Base-by-base conservation (phyloP, 495 filamentous ascomycete species). In the Xylaria acuta region DNA sequence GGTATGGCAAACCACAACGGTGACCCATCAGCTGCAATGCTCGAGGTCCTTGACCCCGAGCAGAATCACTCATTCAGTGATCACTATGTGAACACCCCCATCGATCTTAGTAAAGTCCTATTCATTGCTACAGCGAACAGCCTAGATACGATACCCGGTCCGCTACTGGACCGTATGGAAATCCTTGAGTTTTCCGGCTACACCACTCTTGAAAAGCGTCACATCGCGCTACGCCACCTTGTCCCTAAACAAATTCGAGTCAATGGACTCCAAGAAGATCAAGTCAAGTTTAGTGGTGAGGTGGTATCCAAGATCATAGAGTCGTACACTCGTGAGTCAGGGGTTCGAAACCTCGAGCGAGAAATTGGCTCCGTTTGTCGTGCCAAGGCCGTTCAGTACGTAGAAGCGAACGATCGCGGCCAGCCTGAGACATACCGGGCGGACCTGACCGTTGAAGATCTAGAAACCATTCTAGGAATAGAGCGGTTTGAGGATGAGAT, bases 61-160 rank as follows among this genome's bases (percentile, higher is more conserved):
- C 97, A 99, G 82, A 99, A 99, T 76, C 87, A 97, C 81, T 90
- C 90, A 20, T 99, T 99, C 82, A 92, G 88, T 16, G 97, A 99
- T 75, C 97, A 99, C 81, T 99, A 98, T 81, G 90, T 99, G 81
- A 95, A 93, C 76, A 94, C 98, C 60, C 97, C 97, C 4, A 93
- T 98, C 71, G 97, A 99, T 80, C 84, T 99, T 45, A 97, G 93
- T 83, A 97, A 97, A 82, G 92, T 99, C 22, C 88, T 98, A 9
- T 99, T 99, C 83, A 97, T 99, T 73, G 96, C 96, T n/a, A 99
- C 96, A 12, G 96, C 96, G 22, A 99, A 99, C 82, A 94, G 90
- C 1, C 89, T 98, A 41, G 94, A 98, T 76, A 98, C 96, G 5
- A 99, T 99, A 71, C 95, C 97, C 8, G 87, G 95, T 16, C 94